Base-by-base conservation (phyloP, 2,329 filamentous ascomycete species). In the Verruconis gallopava region DNA sequence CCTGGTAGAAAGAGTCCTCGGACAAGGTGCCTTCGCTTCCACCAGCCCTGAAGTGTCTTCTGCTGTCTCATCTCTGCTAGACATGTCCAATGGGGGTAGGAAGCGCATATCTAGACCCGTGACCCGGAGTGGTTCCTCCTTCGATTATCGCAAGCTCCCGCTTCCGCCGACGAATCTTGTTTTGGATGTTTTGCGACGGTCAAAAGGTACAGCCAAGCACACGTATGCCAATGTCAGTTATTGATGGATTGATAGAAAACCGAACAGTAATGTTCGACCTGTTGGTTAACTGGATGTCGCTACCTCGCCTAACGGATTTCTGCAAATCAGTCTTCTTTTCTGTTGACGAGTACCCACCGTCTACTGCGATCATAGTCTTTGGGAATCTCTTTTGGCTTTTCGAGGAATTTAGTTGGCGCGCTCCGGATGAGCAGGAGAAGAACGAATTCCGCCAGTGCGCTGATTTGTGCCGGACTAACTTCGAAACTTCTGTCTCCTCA, bases 271-370 rank as follows among this genome's bases (percentile, higher is more conserved):
- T 20, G n/a, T 43, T 38, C 20, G 36, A 21, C 35, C 19, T 41
- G 18, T 32, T 38, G 21, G 38, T 38, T 17, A 46, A 48, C 1
- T 46, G 49, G 32, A 49, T 65, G 3, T 46, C 53, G 4, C 37
- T 55, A 11, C 50, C 57, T 0, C 50, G 53, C 5, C 58, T 67
- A 36, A 54, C 55, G 4, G 53, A 60, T 15, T 50, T 62, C 37
- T 67, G 64, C 46, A 62, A 60, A 19, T 55, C 58, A 34, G 52
- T 67, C 0, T 67, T 65, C 45, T 66, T 67, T 42, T 58, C 58
- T 12, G 58, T 58, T 1, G 60, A 66, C 9, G 59, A 64, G 9
- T 64, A 59, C 40, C 57, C 62, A 2, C 55, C 60, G 21, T 55
- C 59, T 1, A 55, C 57, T 2, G 64, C 64, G 21, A 59, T 64